Percentiles rank a stretch among this genome's conserved stretches.
phyloP scores from a whole-genome alignment of 2,329 filamentous ascomycete species.

The Aureobasidium subglaciale region DNA sequence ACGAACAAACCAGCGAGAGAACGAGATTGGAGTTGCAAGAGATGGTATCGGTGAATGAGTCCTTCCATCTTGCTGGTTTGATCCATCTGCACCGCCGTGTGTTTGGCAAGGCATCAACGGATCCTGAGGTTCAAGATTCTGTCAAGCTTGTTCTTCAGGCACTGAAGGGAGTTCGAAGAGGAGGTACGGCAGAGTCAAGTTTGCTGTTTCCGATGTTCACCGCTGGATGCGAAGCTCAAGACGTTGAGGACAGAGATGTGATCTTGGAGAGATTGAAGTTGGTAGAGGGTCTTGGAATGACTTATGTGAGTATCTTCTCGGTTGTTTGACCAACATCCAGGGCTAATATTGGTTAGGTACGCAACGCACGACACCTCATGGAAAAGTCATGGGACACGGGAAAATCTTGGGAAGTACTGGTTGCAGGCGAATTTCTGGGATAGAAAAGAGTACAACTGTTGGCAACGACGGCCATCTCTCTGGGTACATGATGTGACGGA shows the following conservation, averaged over 20 bases:
- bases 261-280: constrained; percentile 60
- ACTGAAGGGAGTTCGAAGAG: constrained; percentile 55
- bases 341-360: constrained; percentile 36
- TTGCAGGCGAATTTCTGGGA: constrained; percentile 62
- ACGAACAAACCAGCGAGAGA: constrained; percentile 35
- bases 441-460: constrained; percentile 25
- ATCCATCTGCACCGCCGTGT: constrained; percentile 71
- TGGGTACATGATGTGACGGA: background rate
- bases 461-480: background rate
- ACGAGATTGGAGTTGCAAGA: constrained; percentile 39
- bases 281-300: constrained; percentile 68
- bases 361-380: constrained; percentile 58
- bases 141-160: constrained; percentile 58
- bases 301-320: constrained; percentile 50
- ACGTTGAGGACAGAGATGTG: constrained; percentile 48
- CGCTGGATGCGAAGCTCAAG: constrained; percentile 65
- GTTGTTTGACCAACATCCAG: background rate
- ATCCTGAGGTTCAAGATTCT: constrained; percentile 55
- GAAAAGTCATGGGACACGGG: constrained; percentile 62
- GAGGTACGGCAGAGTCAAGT: constrained; percentile 66
- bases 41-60: constrained; percentile 65
- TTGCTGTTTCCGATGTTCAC: constrained; percentile 77
- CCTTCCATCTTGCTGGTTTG: constrained; percentile 72
- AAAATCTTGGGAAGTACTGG: constrained; percentile 60
- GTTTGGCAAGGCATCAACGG: constrained; percentile 51